A percentile compares a stretch with the other conserved stretches of the same genome.
Conservation (phyloP, 768 basidiomycete genomes). For the Russula emetica region DNA sequence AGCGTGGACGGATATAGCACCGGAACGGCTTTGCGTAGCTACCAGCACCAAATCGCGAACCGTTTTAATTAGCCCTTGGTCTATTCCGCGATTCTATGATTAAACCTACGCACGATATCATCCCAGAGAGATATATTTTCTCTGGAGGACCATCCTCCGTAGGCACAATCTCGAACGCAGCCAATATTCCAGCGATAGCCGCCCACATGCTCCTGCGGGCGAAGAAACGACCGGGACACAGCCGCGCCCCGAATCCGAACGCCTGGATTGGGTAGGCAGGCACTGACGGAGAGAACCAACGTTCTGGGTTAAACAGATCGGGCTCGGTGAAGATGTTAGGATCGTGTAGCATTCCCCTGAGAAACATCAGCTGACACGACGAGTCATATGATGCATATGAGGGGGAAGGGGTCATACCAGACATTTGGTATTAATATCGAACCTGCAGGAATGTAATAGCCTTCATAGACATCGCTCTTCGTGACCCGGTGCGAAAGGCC, state of each 20-base stretch:
- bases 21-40: not conserved
- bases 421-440: not conserved
- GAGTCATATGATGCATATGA: not conserved
- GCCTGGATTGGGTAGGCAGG: not conserved
- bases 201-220: not conserved
- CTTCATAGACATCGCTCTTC: not conserved
- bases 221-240: not conserved
- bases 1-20: conserved; percentile 1
- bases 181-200: not conserved
- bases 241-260: conserved; percentile 1
- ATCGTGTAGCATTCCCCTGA: conserved; percentile 2
- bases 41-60: not conserved
- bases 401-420: not conserved
- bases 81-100: not conserved
- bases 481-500: not conserved
- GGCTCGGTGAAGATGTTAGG: not conserved
- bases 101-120: not conserved
- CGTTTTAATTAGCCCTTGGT: not conserved
- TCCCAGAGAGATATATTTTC: not conserved
- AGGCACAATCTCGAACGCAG: not conserved
- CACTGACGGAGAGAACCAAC: not conserved
- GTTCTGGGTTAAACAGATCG: conserved; percentile 1
- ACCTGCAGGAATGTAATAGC: not conserved
- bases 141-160: not conserved
- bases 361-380: not conserved